phyloP scores from a whole-genome alignment of 352 stramenopile species.

The Hyaloperonospora brassicae region DNA sequence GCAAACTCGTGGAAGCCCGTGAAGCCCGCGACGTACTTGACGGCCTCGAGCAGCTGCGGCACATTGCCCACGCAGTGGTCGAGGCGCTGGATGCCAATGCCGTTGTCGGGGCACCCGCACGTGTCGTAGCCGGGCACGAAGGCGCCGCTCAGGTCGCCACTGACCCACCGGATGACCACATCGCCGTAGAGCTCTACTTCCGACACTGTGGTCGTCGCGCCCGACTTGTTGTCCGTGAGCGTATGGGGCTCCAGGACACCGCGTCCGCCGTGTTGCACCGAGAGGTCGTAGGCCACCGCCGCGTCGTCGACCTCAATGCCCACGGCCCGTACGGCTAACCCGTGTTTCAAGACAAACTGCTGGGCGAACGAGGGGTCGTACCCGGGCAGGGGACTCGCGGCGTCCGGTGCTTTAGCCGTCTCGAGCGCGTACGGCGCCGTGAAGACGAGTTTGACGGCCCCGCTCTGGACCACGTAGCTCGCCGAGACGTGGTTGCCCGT shows the following conservation, averaged over 20 bases:
- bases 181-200: conserved; percentile 86
- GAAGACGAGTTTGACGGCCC: conserved; percentile 80
- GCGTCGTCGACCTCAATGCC: conserved; percentile 79
- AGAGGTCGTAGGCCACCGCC: conserved; percentile 64
- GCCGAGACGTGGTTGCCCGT: conserved; percentile 82
- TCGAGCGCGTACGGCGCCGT: conserved; percentile 80
- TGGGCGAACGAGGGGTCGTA: conserved; percentile 63
- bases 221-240: conserved; percentile 49
- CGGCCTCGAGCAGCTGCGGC: conserved; percentile 77
- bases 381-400: conserved; percentile 45
- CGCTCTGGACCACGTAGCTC: conserved; percentile 80
- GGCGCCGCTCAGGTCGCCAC: conserved; percentile 58
- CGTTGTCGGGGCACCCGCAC: conserved; percentile 41
- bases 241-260: conserved; percentile 48
- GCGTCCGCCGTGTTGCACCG: conserved; percentile 60
- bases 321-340: conserved; percentile 67
- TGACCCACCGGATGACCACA: conserved; percentile 83
- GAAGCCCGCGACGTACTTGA: conserved; percentile 75
- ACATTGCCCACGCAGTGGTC: conserved; percentile 90
- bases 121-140: conserved; percentile 76
- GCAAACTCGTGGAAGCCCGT: conserved; percentile 90
- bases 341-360: conserved; percentile 79
- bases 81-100: conserved; percentile 76
- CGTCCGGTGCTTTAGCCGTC: conserved; percentile 46
- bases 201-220: conserved; percentile 49